Evolutionary conservation across 768 basidiomycete species (phyloP).

Genomic region (Lyophyllum semitale): DNA sequence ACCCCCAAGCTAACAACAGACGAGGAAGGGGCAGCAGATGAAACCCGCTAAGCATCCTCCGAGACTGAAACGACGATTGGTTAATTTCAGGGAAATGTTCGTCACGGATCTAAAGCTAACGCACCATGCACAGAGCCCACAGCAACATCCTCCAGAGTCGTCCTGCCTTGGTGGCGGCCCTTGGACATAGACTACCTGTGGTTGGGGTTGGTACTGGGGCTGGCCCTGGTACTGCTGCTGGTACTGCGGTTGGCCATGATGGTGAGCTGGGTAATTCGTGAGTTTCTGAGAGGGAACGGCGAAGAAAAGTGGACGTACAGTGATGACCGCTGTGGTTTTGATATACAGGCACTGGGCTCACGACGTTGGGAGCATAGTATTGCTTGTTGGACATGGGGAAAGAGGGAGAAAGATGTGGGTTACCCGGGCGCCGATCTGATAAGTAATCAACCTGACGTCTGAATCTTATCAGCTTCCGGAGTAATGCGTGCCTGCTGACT

Average conservation of each 20-base stretch:
- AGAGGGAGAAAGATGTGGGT: no score
- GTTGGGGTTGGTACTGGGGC: constrained; percentile 16
- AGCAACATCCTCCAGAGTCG: constrained; percentile 1
- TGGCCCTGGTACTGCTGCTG: constrained; percentile 12
- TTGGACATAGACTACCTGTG: constrained; percentile 20
- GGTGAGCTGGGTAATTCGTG: background rate
- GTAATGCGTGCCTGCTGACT: constrained; percentile 4
- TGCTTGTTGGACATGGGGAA: no score
- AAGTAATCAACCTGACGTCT: no score
- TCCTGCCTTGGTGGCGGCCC: constrained; percentile 1
- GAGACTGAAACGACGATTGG: background rate
- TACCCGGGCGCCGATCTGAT: no score
- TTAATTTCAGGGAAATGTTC: background rate
- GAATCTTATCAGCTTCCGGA: background rate
- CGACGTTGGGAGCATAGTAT: no score
- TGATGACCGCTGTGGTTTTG: background rate
- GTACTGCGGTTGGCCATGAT: background rate
- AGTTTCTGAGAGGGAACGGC: no score
- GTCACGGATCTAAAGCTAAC: background rate
- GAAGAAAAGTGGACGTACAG: no score
- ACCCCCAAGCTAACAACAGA: constrained; percentile 12
- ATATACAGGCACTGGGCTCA: background rate
- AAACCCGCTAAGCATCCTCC: constrained; percentile 10
- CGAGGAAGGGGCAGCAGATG: constrained; percentile 17
- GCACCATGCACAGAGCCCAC: constrained; percentile 18